Conservation (phyloP, 2,329 filamentous ascomycete genomes). For the Verticillium dahliae region DNA sequence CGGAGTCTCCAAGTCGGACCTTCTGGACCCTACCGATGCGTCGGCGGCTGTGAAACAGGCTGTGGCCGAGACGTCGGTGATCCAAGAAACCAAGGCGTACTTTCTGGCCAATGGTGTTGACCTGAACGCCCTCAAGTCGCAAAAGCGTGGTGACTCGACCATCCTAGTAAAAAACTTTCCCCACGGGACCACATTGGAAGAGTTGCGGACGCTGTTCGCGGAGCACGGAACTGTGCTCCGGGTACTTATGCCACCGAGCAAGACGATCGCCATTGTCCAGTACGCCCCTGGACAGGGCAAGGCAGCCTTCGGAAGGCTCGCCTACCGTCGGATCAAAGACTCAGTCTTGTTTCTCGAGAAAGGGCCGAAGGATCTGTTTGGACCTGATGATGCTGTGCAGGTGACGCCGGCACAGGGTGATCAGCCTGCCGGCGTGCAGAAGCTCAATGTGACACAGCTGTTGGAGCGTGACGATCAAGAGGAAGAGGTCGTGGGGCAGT, state of each 20-base stretch:
- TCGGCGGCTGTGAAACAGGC: conserved; percentile 95
- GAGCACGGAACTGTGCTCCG: conserved; percentile 76
- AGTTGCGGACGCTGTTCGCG: conserved; percentile 75
- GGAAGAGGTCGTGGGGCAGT: conserved; percentile 60
- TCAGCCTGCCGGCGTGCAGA: conserved; percentile 41
- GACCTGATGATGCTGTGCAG: conserved; percentile 16
- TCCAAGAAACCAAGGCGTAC: conserved; percentile 92
- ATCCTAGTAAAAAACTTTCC: conserved; percentile 95
- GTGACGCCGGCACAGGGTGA: conserved; percentile 22
- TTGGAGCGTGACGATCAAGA: conserved; percentile 52
- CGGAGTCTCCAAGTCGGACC: conserved; percentile 82
- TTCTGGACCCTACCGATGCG: conserved; percentile 91
- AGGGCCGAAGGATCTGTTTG: conserved; percentile 77
- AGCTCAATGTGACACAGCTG: conserved; percentile 63
- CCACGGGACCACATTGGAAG: conserved; percentile 71
- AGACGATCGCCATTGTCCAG: conserved; percentile 90
- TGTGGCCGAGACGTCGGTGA: conserved; percentile 90
- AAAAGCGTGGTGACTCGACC: conserved; percentile 75
- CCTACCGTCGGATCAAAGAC: conserved; percentile 86
- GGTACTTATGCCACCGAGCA: conserved; percentile 86
- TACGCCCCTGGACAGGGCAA: conserved; percentile 74
- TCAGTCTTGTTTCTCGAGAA: conserved; percentile 91
- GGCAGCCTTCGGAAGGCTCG: conserved; percentile 74
- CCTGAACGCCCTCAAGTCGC: conserved; percentile 81
- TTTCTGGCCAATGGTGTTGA: conserved; percentile 85